A percentile compares a stretch with the other conserved stretches of the same genome.
These are phyloP conservation scores for Phellinidium pouzarii DNA, from an alignment of 1,284 basidiomycete genomes.

Conservation along the genomic window DNA sequence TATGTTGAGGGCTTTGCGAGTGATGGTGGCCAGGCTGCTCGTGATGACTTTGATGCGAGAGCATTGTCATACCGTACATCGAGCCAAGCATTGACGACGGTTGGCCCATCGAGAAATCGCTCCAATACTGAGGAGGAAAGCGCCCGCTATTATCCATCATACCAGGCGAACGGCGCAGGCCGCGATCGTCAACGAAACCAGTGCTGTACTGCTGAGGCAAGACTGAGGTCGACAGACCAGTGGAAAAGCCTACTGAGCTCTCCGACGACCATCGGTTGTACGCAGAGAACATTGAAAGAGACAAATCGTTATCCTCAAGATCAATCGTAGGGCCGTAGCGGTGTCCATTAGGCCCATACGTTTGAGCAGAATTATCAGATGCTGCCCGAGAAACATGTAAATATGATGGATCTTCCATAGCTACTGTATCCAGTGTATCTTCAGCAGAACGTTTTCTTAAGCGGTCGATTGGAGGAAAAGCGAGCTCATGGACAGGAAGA, in stretches of 20 bases:
- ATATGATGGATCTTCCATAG: slow-evolving; percentile 1
- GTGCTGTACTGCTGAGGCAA: slow-evolving; percentile 67
- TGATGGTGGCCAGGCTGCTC: slow-evolving; percentile 7
- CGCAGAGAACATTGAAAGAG: slow-evolving; percentile 21
- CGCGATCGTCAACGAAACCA: slow-evolving; percentile 42
- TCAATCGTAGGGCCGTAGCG: slow-evolving; percentile 1
- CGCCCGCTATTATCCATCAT: slow-evolving; percentile 26
- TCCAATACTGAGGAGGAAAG: slow-evolving; percentile 56
- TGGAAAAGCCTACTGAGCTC: slow-evolving; percentile 32
- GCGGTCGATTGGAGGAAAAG: slow-evolving; percentile 24
- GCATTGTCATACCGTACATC: slow-evolving; percentile 15
- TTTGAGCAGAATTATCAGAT: not conserved
- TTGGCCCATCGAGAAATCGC: slow-evolving; percentile 52
- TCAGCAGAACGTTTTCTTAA: slow-evolving; percentile 22
- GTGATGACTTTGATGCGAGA: slow-evolving; percentile 3
- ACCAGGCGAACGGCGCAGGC: slow-evolving; percentile 18
- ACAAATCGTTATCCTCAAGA: not conserved
- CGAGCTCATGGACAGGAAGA: slow-evolving; percentile 26
- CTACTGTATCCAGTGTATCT: slow-evolving; percentile 1
- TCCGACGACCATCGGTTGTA: slow-evolving; percentile 49
- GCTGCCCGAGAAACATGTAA: not conserved
- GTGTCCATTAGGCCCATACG: slow-evolving; percentile 10
- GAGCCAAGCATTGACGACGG: slow-evolving; percentile 21
- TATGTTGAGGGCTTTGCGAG: slow-evolving; percentile 4
- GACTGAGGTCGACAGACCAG: slow-evolving; percentile 53